Evolutionary conservation across 1,139 yeast species (phyloP).

Genomic region (Yamadazyma spencermartinsiae): DNA sequence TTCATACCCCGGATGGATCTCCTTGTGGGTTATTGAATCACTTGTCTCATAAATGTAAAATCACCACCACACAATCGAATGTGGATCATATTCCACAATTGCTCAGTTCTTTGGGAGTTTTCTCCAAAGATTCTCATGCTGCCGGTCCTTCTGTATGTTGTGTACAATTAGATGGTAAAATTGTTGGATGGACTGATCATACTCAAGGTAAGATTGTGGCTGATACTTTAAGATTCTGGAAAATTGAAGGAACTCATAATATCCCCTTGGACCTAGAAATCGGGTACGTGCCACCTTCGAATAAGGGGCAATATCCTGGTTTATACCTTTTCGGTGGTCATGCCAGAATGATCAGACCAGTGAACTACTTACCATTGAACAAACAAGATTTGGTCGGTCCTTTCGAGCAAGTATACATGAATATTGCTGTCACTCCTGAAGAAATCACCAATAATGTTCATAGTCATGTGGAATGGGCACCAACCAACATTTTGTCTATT

Average conservation of each 20-base stretch:
- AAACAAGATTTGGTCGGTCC: conserved; percentile 92
- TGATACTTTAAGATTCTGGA: conserved; percentile 90
- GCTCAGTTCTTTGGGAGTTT: conserved; percentile 75
- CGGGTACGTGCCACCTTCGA: conserved; percentile 93
- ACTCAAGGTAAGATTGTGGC: conserved; percentile 84
- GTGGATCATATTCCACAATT: conserved; percentile 69
- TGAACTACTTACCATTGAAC: conserved; percentile 80
- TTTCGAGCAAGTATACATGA: conserved; percentile 96
- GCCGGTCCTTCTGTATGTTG: conserved; percentile 89
- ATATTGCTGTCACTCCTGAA: conserved; percentile 91
- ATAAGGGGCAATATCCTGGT: conserved; percentile 97
- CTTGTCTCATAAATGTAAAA: conserved; percentile 90
- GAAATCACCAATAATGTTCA: conserved; percentile 84
- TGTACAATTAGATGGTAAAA: conserved; percentile 90
- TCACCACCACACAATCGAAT: conserved; percentile 75
- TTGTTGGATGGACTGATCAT: conserved; percentile 94
- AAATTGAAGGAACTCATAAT: conserved; percentile 74
- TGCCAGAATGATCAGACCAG: conserved; percentile 96
- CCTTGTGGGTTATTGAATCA: conserved; percentile 98
- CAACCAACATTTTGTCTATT: conserved; percentile 91
- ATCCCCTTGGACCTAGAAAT: conserved; percentile 86
- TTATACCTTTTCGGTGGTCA: conserved; percentile 86
- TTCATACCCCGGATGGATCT: conserved; percentile 99
- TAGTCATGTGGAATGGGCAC: conserved; percentile 91
- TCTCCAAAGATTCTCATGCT: conserved; percentile 72